A percentile compares a stretch with the other conserved stretches of the same genome.
Conservation (phyloP, 352 stramenopile species). For the Albugo laibachii region DNA sequence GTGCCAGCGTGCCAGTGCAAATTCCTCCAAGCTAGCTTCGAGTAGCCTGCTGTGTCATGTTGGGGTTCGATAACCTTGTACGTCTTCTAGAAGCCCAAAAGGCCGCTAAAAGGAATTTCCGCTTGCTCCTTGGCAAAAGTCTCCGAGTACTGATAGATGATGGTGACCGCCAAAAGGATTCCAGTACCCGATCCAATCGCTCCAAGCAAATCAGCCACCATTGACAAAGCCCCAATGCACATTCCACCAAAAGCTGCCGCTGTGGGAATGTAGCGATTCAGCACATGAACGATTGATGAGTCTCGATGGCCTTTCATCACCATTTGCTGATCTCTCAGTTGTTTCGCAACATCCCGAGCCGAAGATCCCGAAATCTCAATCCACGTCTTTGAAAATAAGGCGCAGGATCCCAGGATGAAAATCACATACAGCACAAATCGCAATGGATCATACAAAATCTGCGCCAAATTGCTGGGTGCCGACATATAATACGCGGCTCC, state of each 20-base stretch:
- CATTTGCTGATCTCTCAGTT: constrained; percentile 98
- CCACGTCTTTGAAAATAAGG: constrained; percentile 98
- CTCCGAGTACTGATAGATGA: constrained; percentile 99
- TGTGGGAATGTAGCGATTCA: constrained; percentile 99
- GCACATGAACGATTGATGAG: constrained; percentile 91
- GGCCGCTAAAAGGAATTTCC: constrained; percentile 49
- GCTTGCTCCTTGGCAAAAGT: constrained; percentile 90
- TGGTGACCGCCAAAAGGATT: constrained; percentile 97
- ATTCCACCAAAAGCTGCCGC: constrained; percentile 98
- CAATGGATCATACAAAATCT: constrained; percentile 97
- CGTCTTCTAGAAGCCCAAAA: constrained; percentile 59
- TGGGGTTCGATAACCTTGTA: too few species aligned
- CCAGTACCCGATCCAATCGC: constrained; percentile 97
- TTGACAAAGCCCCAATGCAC: constrained; percentile 97
- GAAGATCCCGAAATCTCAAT: constrained; percentile 98
- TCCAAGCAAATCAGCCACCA: constrained; percentile 96
- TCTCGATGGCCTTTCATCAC: constrained; percentile 99
- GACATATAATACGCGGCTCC: constrained; percentile 97
- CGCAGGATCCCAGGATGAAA: constrained; percentile 97
- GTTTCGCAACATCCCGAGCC: constrained; percentile 94
- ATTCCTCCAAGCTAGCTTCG: too few species aligned
- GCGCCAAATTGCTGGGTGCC: constrained; percentile 84
- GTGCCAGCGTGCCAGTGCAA: too few species aligned
- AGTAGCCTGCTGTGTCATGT: too few species aligned
- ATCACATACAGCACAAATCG: constrained; percentile 97